Evolutionary conservation across 768 basidiomycete genomes (phyloP), one percentile per base, ranked within the genome.

Genomic region (Steccherinum ochraceum): DNA sequence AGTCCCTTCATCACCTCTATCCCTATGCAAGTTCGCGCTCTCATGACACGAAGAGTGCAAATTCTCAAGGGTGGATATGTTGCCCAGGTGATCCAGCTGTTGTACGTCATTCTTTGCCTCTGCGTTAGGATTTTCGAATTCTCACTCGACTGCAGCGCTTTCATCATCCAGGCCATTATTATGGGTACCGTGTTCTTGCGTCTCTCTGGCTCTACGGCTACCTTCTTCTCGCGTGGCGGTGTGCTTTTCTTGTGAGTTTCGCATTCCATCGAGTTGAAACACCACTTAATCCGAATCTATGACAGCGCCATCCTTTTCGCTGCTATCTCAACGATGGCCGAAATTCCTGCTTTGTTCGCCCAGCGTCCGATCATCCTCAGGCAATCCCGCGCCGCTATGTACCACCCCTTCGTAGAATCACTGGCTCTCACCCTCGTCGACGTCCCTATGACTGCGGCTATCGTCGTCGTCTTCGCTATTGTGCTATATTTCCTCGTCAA

Each of bases 181-280:
- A 73, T 84, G 46, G 86, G 86, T 23, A 81, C 79, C 0, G 76
- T 86, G 24, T 91, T 86, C 72, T 71, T 80, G 51, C 69, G 74
- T 7, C 66, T 81, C 26, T 71, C 77, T 0, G 69, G 78, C 13
- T 67, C 69, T 7, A 86, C 87, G 0, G 64, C 71, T 12, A 80
- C 78, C 11, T 84, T 78, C 61, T 89, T 86, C 72, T 81, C 84
- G n/a, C 78, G 89, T 18, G 87, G 86, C 39, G 83, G 88, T 67
- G 73, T 85, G 20, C 69, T 92, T 18, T 90, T 86, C 76, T 88
- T 89, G 77, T 84, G 62, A 26, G 78, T 67, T 23, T n/a, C n/a
- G n/a, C n/a, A n/a, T n/a, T n/a, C n/a, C n/a, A n/a, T n/a, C n/a
- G n/a, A n/a, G n/a, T n/a, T n/a, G n/a, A n/a, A n/a, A n/a, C n/a